Percentiles rank a stretch among this genome's conserved stretches.
phyloP scores from a whole-genome alignment of 306 rosid genomes.

The Rubus idaeus region DNA sequence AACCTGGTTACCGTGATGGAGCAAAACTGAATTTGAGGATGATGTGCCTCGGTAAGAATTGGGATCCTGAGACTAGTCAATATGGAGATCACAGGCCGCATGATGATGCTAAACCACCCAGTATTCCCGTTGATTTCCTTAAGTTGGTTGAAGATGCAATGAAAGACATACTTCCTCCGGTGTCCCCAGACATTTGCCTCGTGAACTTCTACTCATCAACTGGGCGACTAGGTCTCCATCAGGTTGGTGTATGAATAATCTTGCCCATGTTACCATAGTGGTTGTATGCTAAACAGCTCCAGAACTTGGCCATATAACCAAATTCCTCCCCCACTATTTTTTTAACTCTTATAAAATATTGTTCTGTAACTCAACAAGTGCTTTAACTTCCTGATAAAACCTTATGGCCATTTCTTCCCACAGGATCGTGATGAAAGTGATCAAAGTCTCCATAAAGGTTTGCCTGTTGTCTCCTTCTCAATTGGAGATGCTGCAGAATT shows the following conservation, averaged over 20 bases:
- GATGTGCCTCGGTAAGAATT: slow-evolving; percentile 90
- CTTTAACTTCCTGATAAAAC: slow-evolving; percentile 1
- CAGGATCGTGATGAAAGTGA: slow-evolving; percentile 82
- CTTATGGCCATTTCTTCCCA: background rate
- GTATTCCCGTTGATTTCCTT: slow-evolving; percentile 47
- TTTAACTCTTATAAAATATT: background rate
- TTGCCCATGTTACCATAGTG: background rate
- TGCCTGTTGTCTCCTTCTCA: slow-evolving; percentile 84
- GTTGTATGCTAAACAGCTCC: background rate
- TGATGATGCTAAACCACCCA: slow-evolving; percentile 58
- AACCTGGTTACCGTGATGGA: slow-evolving; percentile 68
- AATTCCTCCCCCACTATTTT: background rate
- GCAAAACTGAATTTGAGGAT: slow-evolving; percentile 55
- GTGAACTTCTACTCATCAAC: slow-evolving; percentile 59
- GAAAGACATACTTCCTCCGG: slow-evolving; percentile 37
- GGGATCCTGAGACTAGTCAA: slow-evolving; percentile 64
- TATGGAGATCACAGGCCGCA: slow-evolving; percentile 44
- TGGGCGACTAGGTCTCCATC: slow-evolving; percentile 82
- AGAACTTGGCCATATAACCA: background rate
- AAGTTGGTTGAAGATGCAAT: slow-evolving; percentile 44
- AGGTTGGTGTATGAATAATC: slow-evolving; percentile 35
- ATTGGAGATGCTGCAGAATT: slow-evolving; percentile 82
- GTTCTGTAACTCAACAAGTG: background rate
- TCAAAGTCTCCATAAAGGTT: slow-evolving; percentile 33
- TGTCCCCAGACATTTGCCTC: slow-evolving; percentile 62